A percentile compares a stretch with the other conserved stretches of the same genome.
Conservation (phyloP, 1,139 yeast species). For the Zygosaccharomyces sapae region DNA sequence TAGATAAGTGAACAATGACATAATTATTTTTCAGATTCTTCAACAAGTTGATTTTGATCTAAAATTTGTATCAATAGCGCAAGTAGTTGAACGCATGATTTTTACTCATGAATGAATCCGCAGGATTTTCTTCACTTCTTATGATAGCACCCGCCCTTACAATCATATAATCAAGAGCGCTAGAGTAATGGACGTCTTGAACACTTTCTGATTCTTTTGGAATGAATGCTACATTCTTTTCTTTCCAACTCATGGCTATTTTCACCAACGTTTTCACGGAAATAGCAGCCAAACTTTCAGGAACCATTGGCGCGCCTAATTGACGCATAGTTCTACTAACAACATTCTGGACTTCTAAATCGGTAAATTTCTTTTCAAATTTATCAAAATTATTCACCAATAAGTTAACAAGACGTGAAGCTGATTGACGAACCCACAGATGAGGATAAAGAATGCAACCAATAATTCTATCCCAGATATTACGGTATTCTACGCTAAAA, state of each 20-base stretch:
- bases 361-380: constrained; percentile 32
- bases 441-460: constrained; percentile 75
- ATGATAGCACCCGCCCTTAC: constrained; percentile 57
- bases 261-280: constrained; percentile 63
- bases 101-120: constrained; percentile 57
- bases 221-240: constrained; percentile 40
- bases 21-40: constrained; percentile 47
- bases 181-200: constrained; percentile 32
- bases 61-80: constrained; percentile 56
- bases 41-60: constrained; percentile 39
- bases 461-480: constrained; percentile 52
- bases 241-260: constrained; percentile 62
- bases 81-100: constrained; percentile 56
- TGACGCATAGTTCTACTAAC: constrained; percentile 71
- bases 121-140: constrained; percentile 57
- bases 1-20: constrained; percentile 57
- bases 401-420: constrained; percentile 58
- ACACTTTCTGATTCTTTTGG: constrained; percentile 28
- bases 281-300: constrained; percentile 62
- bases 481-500: constrained; percentile 33
- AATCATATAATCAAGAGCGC: constrained; percentile 64
- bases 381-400: constrained; percentile 45
- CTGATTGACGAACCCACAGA: constrained; percentile 77
- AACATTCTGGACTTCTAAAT: constrained; percentile 53
- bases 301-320: constrained; percentile 69